These are phyloP conservation scores for Leucoagaricus sp. DNA, from an alignment of 1,284 basidiomycete species.

Conservation along the genomic window DNA sequence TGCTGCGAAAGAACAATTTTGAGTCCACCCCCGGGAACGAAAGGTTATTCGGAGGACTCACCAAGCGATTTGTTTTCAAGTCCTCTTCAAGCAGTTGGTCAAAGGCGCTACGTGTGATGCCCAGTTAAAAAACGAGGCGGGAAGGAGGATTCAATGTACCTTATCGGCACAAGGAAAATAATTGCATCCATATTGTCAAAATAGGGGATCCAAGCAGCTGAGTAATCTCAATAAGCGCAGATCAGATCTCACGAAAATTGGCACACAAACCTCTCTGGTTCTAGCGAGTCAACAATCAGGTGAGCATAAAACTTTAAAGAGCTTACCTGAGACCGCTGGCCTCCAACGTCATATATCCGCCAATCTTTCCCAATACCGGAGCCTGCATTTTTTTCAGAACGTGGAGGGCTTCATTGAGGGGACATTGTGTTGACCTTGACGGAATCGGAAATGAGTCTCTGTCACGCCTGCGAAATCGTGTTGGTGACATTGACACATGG, in stretches of 20 bases:
- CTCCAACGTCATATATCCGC: constrained; percentile 54
- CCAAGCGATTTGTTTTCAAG: constrained; percentile 59
- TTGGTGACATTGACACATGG: neutral
- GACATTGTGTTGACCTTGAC: neutral
- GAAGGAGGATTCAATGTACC: constrained; percentile 24
- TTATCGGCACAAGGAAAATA: constrained; percentile 70
- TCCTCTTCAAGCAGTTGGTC: constrained; percentile 75
- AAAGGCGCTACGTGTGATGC: constrained; percentile 47
- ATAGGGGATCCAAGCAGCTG: constrained; percentile 72
- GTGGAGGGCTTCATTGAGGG: too few species aligned
- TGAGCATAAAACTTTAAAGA: neutral
- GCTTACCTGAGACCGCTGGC: constrained; percentile 56
- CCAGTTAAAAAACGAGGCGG: neutral
- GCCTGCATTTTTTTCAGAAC: neutral
- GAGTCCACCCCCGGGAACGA: neutral
- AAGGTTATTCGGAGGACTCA: constrained; percentile 33
- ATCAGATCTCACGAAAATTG: constrained; percentile 1
- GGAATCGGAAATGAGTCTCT: constrained; percentile 46
- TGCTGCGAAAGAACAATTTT: constrained; percentile 37
- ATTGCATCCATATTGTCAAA: constrained; percentile 71
- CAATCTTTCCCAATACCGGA: constrained; percentile 34
- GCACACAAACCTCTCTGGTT: constrained; percentile 7
- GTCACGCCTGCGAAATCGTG: constrained; percentile 40
- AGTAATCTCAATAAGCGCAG: neutral
- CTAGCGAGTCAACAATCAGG: neutral